Conservation (phyloP, 768 basidiomycete species). For the Leucogyrophana mollusca region DNA sequence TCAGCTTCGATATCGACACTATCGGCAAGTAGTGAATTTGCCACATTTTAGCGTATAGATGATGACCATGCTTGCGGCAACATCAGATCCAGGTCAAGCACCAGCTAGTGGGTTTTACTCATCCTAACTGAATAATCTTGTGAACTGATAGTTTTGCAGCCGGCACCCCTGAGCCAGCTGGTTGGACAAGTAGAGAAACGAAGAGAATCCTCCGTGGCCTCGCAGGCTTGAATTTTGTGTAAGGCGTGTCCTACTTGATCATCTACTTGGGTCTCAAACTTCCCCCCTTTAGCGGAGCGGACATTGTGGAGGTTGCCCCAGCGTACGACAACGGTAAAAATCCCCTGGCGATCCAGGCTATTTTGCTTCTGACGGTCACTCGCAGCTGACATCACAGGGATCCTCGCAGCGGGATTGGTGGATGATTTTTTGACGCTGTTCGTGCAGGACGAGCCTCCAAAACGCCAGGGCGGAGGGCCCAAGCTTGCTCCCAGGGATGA, state of each 20-base stretch:
- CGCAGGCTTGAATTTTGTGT: constrained; percentile 73
- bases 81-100: constrained; percentile 63
- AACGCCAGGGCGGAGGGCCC: constrained; percentile 16
- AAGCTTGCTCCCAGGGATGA: constrained; percentile 23
- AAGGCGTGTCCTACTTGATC: constrained; percentile 22
- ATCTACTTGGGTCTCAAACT: background rate
- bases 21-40: constrained; percentile 44
- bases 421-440: constrained; percentile 69
- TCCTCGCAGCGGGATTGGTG: constrained; percentile 66
- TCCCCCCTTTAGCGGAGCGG: constrained; percentile 50
- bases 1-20: constrained; percentile 72
- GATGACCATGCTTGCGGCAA: background rate
- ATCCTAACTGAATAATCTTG: background rate
- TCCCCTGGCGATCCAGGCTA: background rate
- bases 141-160: constrained; percentile 35
- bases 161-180: constrained; percentile 76
- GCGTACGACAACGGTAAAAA: constrained; percentile 67
- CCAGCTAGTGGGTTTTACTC: constrained; percentile 55
- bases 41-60: constrained; percentile 6
- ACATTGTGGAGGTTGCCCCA: constrained; percentile 76
- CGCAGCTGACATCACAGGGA: constrained; percentile 64
- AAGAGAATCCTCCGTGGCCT: constrained; percentile 73
- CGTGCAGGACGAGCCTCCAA: constrained; percentile 40
- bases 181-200: constrained; percentile 74
- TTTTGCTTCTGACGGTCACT: constrained; percentile 3